phyloP scores from a whole-genome alignment of 1,139 yeast species.

The Hansenula sp. region DNA sequence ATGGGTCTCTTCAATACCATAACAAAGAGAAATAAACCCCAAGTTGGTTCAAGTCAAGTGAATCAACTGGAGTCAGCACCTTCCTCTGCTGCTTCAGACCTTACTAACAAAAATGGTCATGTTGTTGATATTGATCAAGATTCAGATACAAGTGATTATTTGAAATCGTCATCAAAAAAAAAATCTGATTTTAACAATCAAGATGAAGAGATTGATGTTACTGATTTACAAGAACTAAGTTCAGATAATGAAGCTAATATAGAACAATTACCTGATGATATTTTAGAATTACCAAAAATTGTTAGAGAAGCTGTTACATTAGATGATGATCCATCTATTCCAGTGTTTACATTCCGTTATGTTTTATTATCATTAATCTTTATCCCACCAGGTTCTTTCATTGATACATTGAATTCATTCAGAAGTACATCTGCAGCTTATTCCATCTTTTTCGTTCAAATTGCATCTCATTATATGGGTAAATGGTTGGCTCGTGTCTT shows the following conservation, averaged over 20 bases:
- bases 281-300: constrained; percentile 27
- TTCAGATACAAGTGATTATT: too few relatives aligned
- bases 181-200: too few relatives aligned
- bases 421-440: constrained; percentile 45
- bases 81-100: too few relatives aligned
- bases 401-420: constrained; percentile 44
- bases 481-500: constrained; percentile 34
- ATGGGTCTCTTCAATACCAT: too few relatives aligned
- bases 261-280: constrained; percentile 12
- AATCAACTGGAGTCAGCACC: too few relatives aligned
- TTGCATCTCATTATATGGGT: constrained; percentile 41
- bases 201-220: too few relatives aligned
- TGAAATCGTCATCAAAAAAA: too few relatives aligned
- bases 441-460: constrained; percentile 43
- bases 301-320: constrained; percentile 31
- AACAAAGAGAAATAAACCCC: too few relatives aligned
- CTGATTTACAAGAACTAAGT: too few relatives aligned
- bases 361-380: constrained; percentile 36
- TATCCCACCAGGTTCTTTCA: constrained; percentile 44
- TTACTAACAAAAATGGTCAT: too few relatives aligned
- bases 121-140: too few relatives aligned
- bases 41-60: too few relatives aligned
- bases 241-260: not conserved
- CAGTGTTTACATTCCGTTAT: constrained; percentile 40
- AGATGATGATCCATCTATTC: constrained; percentile 33